phyloP scores from a whole-genome alignment of 1,284 basidiomycete species.

The Trichosporon faecale region DNA sequence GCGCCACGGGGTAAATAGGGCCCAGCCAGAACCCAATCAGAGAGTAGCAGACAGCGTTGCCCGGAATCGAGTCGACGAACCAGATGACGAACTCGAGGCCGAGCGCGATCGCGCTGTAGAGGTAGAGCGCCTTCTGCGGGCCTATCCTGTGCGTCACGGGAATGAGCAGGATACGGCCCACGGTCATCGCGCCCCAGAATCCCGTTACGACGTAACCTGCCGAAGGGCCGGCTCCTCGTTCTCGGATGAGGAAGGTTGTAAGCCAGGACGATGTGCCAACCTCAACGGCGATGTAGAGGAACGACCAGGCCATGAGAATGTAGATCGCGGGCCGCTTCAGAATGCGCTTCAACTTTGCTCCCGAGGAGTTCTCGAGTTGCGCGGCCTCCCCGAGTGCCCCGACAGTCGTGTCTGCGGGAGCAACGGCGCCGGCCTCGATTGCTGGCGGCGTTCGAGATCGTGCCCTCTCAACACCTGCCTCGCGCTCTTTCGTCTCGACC shows the following conservation, averaged over 20 bases:
- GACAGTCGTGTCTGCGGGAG: background rate
- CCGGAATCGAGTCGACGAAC: slow-evolving; percentile 58
- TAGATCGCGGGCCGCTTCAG: slow-evolving; percentile 16
- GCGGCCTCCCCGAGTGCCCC: background rate
- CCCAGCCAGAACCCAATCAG: slow-evolving; percentile 55
- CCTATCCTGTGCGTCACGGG: slow-evolving; percentile 32
- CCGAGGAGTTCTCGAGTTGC: background rate
- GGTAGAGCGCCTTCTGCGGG: slow-evolving; percentile 26
- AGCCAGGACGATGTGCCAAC: slow-evolving; percentile 14
- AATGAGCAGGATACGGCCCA: slow-evolving; percentile 27
- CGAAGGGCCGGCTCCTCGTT: slow-evolving; percentile 21
- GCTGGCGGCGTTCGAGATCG: background rate
- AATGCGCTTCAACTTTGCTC: slow-evolving; percentile 24
- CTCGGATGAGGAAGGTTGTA: slow-evolving; percentile 25
- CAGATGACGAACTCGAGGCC: slow-evolving; percentile 60
- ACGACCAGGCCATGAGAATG: slow-evolving; percentile 16
- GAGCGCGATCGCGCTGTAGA: slow-evolving; percentile 26
- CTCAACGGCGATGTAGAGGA: slow-evolving; percentile 26
- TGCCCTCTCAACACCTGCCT: slow-evolving; percentile 5
- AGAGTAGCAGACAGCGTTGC: slow-evolving; percentile 59
- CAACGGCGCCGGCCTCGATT: background rate
- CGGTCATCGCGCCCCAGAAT: slow-evolving; percentile 31
- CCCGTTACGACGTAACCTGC: slow-evolving; percentile 27
- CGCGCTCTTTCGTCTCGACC: background rate
- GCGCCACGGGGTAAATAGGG: slow-evolving; percentile 62